Evolutionary conservation across 2,329 filamentous ascomycete species (phyloP), one percentile per base, ranked within the genome.

Genomic region (Ophiostoma sp.): DNA sequence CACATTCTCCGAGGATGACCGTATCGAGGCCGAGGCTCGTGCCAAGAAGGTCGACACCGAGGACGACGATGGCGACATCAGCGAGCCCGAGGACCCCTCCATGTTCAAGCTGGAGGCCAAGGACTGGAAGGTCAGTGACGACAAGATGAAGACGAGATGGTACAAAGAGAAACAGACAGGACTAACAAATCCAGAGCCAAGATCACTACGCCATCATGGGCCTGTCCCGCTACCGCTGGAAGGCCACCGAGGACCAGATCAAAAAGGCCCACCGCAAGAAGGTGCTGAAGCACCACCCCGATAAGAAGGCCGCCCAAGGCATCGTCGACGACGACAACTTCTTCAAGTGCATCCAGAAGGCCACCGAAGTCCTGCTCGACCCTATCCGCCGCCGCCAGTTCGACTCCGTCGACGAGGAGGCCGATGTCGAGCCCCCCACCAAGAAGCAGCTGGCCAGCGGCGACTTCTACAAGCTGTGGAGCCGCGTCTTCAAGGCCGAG

Each of bases 301-400:
- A 99, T 81, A 99, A 99, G 90, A 96, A 96, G 84, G 95, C 96
- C 20, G 95, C 95, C 36, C 87, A 90, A 67, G 95, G 95, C 73
- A 87, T 88, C 76, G 87, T 88, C 75, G 94, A 98, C 77, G 94
- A 97, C 81, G 95, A 99, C 81, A 92, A 91, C 80, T 99, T 99
- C 86, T 99, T 99, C 90, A 99, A 99, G 87, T 99, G 96, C 82
- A 99, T 99, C 80, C 96, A 99, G 80, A 97, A 97, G 82, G 95
- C 95, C 71, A 94, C 91, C 76, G 95, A 99, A 77, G 87, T 98
- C 68, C 90, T 99, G 23, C 87, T 93, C 70, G 95, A 99, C 83
- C 95, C 95, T 68, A 85, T 89, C 79, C 96, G 93, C 84, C 92
- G 95, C 73, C 90, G 94, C 71, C 95, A 99, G 82, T 99, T 91